Evolutionary conservation across 2,329 filamentous ascomycete genomes (phyloP), one percentile per base, ranked within the genome.

Genomic region (Fusarium virguliforme): DNA sequence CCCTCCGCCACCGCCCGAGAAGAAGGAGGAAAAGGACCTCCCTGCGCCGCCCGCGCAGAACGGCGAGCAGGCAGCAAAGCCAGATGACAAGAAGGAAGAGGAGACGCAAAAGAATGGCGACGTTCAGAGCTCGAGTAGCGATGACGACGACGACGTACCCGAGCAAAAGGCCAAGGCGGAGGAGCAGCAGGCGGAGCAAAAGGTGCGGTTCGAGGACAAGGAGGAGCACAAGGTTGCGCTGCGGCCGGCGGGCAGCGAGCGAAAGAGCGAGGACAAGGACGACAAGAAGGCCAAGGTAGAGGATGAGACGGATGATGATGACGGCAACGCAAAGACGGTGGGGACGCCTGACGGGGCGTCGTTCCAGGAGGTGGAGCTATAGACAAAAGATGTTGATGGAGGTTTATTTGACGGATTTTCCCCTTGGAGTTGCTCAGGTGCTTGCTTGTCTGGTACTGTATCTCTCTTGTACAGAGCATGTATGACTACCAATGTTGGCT

Each of bases 301-400:
- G 8, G 79, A 79, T 5, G 78, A 79, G 6, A 74, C 75, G 18
- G 18, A 18, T 6, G 77, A 77, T 6, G 80, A 81, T 12, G 76
- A 79, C 4, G 75, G 76, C 41, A 79, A 78, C 15, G 79, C 81
- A 51, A 85, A 84, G 68, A 80, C 83, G 1, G 80, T 82, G 15
- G 80, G 82, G 43, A 87, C 86, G 7, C 85, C 88, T 18, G 88
- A 89, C 69, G 85, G 86, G 1, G 84, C 84, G 6, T 88, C 88
- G n/a, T 91, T 91, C 78, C 88, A 91, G 74, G 88, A 91, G 72
- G 88, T 91, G 51, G 87, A 87, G 66, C 80, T 91, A 74, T 91
- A 82, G 75, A 69, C 32, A 53, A 22, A 50, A 7, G 32, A 50
- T 3, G 18, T 40, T 28, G 57, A 32, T 51, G 22, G 24, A 30